Evolutionary conservation across 768 basidiomycete genomes (phyloP).

Genomic region (Rickenella mellea): DNA sequence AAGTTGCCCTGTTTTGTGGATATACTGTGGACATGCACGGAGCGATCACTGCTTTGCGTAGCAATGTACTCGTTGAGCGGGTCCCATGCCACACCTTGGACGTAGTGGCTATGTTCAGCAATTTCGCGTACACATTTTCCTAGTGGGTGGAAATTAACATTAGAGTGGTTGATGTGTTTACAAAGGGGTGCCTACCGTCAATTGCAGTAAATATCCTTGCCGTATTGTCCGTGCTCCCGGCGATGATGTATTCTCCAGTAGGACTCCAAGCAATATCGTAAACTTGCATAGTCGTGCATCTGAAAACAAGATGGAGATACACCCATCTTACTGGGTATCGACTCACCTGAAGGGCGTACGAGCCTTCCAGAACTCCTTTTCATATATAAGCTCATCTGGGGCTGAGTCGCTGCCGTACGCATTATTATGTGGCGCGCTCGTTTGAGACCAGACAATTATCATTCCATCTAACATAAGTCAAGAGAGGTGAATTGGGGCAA

Average conservation of each 20-base stretch:
- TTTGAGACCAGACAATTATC: conserved; percentile 92
- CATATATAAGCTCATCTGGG: conserved; percentile 72
- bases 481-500: not conserved
- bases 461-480: conserved; percentile 64
- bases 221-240: conserved; percentile 95
- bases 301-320: conserved; percentile 19
- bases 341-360: conserved; percentile 70
- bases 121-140: conserved; percentile 85
- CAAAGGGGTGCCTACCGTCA: conserved; percentile 44
- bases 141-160: conserved; percentile 21
- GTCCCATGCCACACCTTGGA: conserved; percentile 99
- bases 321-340: not conserved
- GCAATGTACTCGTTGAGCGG: conserved; percentile 95
- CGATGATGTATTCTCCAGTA: conserved; percentile 84
- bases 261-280: conserved; percentile 99
- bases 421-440: conserved; percentile 56
- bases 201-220: conserved; percentile 72
- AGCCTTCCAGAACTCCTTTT: conserved; percentile 94
- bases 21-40: conserved; percentile 90
- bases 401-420: conserved; percentile 79
- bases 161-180: not conserved
- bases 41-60: conserved; percentile 92
- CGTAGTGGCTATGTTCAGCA: conserved; percentile 91
- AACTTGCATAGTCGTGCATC: conserved; percentile 90
- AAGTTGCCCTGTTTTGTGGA: conserved; percentile 70